Percentiles rank a stretch among this genome's conserved stretches.
These are phyloP conservation scores for Cryptosporidium parvum DNA, from an alignment of 169 alveolate species.

Conservation along the genomic window DNA sequence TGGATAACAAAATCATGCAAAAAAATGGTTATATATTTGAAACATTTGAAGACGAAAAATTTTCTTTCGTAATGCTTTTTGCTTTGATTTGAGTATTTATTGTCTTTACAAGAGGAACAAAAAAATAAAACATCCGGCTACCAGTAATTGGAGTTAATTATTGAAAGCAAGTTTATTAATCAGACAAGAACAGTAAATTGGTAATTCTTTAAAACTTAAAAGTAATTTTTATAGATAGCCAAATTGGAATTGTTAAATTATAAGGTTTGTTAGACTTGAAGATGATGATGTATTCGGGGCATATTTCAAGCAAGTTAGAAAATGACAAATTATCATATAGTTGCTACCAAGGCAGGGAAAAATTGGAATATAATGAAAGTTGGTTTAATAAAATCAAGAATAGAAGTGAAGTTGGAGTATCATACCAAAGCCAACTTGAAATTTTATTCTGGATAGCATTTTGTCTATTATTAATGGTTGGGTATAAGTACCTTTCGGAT, in stretches of 20 bases:
- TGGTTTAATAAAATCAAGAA: conserved; percentile 28
- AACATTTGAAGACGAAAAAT: not conserved
- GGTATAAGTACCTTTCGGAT: conserved; percentile 71
- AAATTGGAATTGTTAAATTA: not conserved
- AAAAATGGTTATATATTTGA: not conserved
- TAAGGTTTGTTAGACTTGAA: conserved; percentile 62
- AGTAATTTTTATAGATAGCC: not conserved
- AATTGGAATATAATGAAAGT: conserved; percentile 17
- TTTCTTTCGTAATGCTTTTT: conserved; percentile 4
- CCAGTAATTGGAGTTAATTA: not conserved
- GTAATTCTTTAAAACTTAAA: not conserved
- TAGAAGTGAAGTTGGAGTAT: conserved; percentile 10
- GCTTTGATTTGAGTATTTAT: not conserved
- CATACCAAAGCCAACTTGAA: conserved; percentile 47
- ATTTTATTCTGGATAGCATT: conserved; percentile 70
- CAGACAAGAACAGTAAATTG: not conserved
- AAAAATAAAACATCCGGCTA: not conserved
- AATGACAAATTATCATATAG: conserved; percentile 33
- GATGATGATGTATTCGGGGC: conserved; percentile 58
- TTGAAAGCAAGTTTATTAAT: not conserved
- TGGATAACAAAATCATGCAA: not conserved
- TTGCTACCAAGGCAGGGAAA: conserved; percentile 11
- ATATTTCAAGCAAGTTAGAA: conserved; percentile 59
- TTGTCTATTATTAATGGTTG: conserved; percentile 50
- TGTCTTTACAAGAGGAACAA: not conserved